Base-by-base conservation (phyloP, 805 yeast genomes). In the Starmerella davenportii region DNA sequence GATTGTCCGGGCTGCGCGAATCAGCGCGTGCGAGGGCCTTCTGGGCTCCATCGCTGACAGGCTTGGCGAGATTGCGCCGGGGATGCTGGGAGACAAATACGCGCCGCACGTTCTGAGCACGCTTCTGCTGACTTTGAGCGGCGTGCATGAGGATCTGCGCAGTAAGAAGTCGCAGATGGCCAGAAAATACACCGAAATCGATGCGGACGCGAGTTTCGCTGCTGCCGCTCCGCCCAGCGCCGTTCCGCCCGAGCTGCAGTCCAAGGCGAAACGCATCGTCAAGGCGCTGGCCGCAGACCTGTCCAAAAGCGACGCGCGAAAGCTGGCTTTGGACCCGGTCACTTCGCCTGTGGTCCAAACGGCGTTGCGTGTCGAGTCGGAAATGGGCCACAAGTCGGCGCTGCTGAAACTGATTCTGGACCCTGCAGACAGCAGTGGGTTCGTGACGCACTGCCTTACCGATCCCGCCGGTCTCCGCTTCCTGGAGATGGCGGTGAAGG, bases 401-500 rank as follows among this genome's bases (percentile, higher is more conserved):
- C 38, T 46, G 2, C 17, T 42, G 14, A 37, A 43, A 11, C 3
- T 21, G 4, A 38, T 46, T 13, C 32, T 46, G 4, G 43, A 42
- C 4, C 47, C 38, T 7, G 47, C 79, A 50, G 85, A 70, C 45
- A 37, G 55, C 4, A 45, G 46, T 36, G 72, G 90, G 0, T 84
- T 79, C 55, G 75, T 85, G 23, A 94, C 84, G 54, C 79, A 78
- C 51, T 63, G 85, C 39, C 60, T 87, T 28, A 72, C 90, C 7
- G 94, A 84, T 52, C 65, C 92, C 1, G 81, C 85, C n/a, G 98
- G 96, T 0, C 78, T 93, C 1, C 95, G 84, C 58, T 87, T 90
- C 62, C 63, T 87, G 21, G 82, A 90, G 56, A 68, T 75, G 16
- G 68, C 74, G 9, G 63, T 85, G 37, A 70, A 68, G 35, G 69